Evolutionary conservation across 306 rosid species (phyloP), one percentile per base, ranked within the genome.

Genomic region (Quercus aquifolioides): DNA sequence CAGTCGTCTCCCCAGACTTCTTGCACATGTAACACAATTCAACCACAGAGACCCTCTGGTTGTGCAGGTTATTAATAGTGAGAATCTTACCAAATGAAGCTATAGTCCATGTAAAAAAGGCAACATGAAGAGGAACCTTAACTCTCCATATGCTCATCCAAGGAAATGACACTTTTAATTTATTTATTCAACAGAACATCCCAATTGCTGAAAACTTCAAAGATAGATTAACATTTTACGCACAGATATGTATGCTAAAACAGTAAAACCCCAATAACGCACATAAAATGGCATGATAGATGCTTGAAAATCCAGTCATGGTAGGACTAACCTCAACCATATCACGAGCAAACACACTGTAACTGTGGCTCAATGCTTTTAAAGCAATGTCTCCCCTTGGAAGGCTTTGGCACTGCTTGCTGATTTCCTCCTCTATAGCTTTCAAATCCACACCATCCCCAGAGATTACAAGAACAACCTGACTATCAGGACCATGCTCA

Each of bases 401-500:
- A 83, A 95, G 98, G 84, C 93, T 91, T 55, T 90, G 76, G 74
- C 99, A 95, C 84, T 95, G 99, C 83, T 90, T 86, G 79, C 81
- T 88, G 72, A 95, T 82, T 79, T 95, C 98, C 76, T 93, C 93
- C 80, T 92, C 92, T 81, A 95, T 93, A 15, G 89, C 96, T 56
- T 87, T 87, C 69, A 88, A 49, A 88, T 95, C 89, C 65, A 87
- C 97, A 84, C 87, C 96, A 83, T 91, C 98, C 60, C 98, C 99
- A 55, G 91, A 81, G 74, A 92, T 85, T 77, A 93, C 98, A 83
- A 95, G 99, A 89, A 95, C 99, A 75, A 95, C 99, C 83, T 95
- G 99, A 89, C 98, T 95, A 77, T 95, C 99, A 69, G 99, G 98
- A 70, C 99, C 99, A 74, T 95, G 99, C 85, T 95, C 99, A 25